Evolutionary conservation across 106 monocot species (phyloP), one percentile per base, ranked within the genome.

Genomic region (Agapanthus africanus): DNA sequence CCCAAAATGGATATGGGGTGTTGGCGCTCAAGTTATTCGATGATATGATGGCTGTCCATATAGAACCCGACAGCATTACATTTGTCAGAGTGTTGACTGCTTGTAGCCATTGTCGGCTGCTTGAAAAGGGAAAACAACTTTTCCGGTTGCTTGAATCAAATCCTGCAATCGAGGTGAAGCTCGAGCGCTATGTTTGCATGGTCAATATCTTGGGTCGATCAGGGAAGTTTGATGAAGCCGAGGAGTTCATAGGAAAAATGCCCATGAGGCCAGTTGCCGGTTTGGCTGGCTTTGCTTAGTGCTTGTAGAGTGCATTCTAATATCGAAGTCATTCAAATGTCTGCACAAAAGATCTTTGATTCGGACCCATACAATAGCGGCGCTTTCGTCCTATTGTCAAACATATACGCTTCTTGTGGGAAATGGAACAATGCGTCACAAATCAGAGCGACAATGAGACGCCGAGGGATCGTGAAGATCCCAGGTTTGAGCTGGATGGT

Each of bases 41-140:
- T 73, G 70, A 83, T 54, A 90, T 90, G 87, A 38, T 32, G 32
- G 68, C 47, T 32, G 59, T 8, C 70, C 40, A 23, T 19, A 49
- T 81, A 10, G 67, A 68, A 57, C 87, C 94, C 59, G 94, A 94
- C 70, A 87, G 80, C 68, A 87, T 94, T 51, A 94, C 94, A 38
- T 90, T 83, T 44, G 46, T 87, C 28, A 90, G 90, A 0, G 40
- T 90, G 32, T 78, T 94, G 21, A 79, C 82, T 59, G 87, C 90
- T 74, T 94, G 94, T 56, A 90, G 87, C 66, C 94, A 90, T 77
- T 84, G 76, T 40, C 79, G 79, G 67, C 74, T 90, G 82, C 82
- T 83, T 62, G 84, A 85, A 23, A 81, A 75, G 66, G 90, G 87
- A 61, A 85, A 77, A 25, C 71, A 83, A 27, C 56, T 78, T 59